Conservation (phyloP, 2,329 filamentous ascomycete genomes). For the Aspergillus floridensis region DNA sequence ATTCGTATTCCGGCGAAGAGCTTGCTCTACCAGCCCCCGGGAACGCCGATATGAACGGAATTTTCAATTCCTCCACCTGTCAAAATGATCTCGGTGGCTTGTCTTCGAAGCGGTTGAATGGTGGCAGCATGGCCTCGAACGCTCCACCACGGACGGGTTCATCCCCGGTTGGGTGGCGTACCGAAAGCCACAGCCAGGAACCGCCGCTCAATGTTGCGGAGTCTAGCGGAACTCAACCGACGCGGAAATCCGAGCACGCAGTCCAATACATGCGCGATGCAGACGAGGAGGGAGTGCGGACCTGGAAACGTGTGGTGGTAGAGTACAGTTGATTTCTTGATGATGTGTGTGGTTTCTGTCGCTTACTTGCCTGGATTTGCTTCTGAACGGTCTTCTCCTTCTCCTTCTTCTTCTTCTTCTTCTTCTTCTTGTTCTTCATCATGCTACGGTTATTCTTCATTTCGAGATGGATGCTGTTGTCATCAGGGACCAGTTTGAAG, state of each 20-base stretch:
- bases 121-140: slow-evolving; percentile 8
- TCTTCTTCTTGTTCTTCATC: slow-evolving; percentile 6
- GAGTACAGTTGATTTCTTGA: slow-evolving; percentile 32
- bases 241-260: slow-evolving; percentile 31
- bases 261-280: slow-evolving; percentile 32
- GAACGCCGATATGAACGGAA: neutral
- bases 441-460: neutral
- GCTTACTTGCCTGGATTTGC: neutral
- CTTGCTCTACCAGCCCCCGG: neutral
- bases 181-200: slow-evolving; percentile 7
- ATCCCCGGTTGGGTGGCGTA: slow-evolving; percentile 14
- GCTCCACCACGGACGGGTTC: slow-evolving; percentile 11
- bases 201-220: slow-evolving; percentile 14
- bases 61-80: neutral
- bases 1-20: slow-evolving; percentile 7
- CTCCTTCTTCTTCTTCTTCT: slow-evolving; percentile 5
- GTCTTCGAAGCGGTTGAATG: slow-evolving; percentile 7
- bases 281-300: slow-evolving; percentile 31
- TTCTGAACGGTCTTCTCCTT: slow-evolving; percentile 2
- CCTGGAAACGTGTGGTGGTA: slow-evolving; percentile 35
- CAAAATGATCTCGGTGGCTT: slow-evolving; percentile 7
- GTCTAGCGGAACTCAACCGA: slow-evolving; percentile 7
- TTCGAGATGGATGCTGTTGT: neutral
- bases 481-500: neutral
- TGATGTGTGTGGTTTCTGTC: neutral